Evolutionary conservation across 345 rosid species (phyloP).

Genomic region (thale cress (Arabidopsis thaliana)): DNA sequence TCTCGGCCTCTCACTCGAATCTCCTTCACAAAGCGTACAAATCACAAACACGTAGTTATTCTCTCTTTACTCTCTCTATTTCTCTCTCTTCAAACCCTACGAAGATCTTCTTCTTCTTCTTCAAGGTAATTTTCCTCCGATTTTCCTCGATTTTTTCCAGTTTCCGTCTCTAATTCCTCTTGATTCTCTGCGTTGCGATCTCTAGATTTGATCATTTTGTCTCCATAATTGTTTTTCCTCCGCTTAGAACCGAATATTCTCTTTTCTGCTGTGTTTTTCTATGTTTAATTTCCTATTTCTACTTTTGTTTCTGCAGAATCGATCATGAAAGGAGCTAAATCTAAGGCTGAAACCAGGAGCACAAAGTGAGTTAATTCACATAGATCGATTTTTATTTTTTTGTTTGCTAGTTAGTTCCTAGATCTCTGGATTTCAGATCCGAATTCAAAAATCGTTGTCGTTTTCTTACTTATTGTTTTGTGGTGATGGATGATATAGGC

Average conservation of each 20-base stretch:
- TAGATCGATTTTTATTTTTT: background rate
- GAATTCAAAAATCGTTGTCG: background rate
- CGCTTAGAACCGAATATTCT: conserved; percentile 10
- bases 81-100: conserved; percentile 27
- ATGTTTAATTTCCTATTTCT: conserved; percentile 15
- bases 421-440: conserved; percentile 52
- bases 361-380: conserved; percentile 57
- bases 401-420: background rate
- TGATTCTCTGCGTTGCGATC: background rate
- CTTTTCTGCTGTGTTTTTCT: background rate
- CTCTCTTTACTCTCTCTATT: background rate
- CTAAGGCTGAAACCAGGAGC: conserved; percentile 77
- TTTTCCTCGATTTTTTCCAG: conserved; percentile 29
- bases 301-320: conserved; percentile 51
- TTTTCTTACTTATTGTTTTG: conserved; percentile 14
- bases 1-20: conserved; percentile 37
- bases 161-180: conserved; percentile 13
- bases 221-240: background rate
- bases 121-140: conserved; percentile 33
- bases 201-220: background rate
- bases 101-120: background rate
- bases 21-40: conserved; percentile 41
- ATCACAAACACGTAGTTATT: conserved; percentile 30
- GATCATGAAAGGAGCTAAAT: conserved; percentile 90
- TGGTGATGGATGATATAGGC: conserved; percentile 50